Evolutionary conservation across 2,329 filamentous ascomycete species (phyloP).

Genomic region (Hypoxylon sp.): DNA sequence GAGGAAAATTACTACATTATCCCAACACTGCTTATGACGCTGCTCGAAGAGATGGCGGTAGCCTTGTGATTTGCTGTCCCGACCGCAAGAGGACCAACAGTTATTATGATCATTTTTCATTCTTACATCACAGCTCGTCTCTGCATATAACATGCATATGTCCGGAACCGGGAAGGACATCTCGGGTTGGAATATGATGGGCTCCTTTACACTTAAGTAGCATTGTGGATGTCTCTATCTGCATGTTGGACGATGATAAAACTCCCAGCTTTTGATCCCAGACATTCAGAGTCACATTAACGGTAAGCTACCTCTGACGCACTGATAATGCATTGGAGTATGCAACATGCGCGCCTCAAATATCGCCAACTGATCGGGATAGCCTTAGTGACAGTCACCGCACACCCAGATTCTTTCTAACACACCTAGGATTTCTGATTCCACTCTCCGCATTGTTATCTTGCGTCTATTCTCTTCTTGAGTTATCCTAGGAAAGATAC

Average conservation of each 20-base stretch:
- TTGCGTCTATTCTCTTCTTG: no score
- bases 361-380: not conserved
- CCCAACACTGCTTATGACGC: not conserved
- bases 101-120: not conserved
- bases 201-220: not conserved
- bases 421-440: no score
- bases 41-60: not conserved
- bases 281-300: not conserved
- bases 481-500: no score
- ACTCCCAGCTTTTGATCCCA: not conserved
- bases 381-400: not conserved
- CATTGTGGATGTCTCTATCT: not conserved
- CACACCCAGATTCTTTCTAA: not conserved
- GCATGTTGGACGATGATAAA: not conserved
- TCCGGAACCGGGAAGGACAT: not conserved
- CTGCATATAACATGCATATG: slow-evolving; percentile 5
- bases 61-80: not conserved
- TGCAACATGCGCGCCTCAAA: not conserved
- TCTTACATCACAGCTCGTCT: not conserved
- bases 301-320: not conserved
- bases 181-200: not conserved
- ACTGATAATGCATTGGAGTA: not conserved
- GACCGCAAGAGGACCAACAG: not conserved
- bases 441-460: no score
- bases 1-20: not conserved